A percentile compares a stretch with the other conserved stretches of the same genome.
phyloP scores from a whole-genome alignment of 495 filamentous ascomycete species.

The Viridothelium virens region DNA sequence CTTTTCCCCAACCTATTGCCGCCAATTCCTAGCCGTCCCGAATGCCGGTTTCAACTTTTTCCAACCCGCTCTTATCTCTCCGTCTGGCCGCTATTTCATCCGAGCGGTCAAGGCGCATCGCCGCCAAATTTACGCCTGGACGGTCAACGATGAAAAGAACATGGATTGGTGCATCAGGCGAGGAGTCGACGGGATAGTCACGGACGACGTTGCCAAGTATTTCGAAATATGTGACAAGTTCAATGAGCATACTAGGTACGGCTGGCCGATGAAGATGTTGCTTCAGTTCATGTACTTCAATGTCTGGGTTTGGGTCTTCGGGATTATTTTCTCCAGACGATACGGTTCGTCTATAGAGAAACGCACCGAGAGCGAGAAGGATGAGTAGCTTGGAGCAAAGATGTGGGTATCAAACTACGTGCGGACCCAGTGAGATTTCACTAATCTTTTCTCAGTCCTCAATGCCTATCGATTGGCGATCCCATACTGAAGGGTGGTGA shows the following conservation, averaged over 20 bases:
- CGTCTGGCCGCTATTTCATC: constrained; percentile 55
- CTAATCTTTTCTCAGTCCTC: too few relatives aligned
- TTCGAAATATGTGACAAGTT: constrained; percentile 37
- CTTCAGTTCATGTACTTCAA: background rate
- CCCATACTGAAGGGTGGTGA: too few relatives aligned
- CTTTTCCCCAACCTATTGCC: constrained; percentile 58
- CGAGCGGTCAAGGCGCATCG: constrained; percentile 46
- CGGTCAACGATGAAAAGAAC: constrained; percentile 63
- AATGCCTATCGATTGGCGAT: too few relatives aligned
- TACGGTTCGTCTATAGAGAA: background rate
- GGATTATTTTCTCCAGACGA: background rate
- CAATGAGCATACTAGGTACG: constrained; percentile 18
- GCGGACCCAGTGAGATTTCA: too few relatives aligned
- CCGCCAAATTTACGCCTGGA: constrained; percentile 70
- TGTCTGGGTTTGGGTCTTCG: background rate
- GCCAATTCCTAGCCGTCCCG: constrained; percentile 56
- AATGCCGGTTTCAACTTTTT: constrained; percentile 68
- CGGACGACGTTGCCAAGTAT: constrained; percentile 48
- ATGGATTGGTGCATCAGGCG: constrained; percentile 66
- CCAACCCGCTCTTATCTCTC: constrained; percentile 55
- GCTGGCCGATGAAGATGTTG: background rate
- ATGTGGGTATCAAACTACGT: too few relatives aligned
- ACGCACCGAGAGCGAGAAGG: background rate
- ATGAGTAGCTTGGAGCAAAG: background rate
- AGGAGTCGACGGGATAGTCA: constrained; percentile 50